Percentiles rank a stretch among this genome's conserved stretches.
Conservation (phyloP, 2,329 filamentous ascomycete genomes). For the Exophiala sideris region DNA sequence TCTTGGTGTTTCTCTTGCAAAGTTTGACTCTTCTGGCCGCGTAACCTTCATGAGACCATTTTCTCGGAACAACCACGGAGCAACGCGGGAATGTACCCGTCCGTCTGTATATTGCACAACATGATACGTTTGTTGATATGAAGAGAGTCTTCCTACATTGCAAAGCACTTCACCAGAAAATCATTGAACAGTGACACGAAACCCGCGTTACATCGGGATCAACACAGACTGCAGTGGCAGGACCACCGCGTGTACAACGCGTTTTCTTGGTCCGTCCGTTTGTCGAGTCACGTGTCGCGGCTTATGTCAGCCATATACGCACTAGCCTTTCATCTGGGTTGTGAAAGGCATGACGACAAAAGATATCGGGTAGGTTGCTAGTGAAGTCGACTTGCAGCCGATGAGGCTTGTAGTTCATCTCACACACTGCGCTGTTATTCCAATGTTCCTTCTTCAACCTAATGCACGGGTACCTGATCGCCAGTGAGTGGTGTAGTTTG, state of each 20-base stretch:
- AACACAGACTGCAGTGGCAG: not conserved
- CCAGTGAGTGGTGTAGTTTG: no score
- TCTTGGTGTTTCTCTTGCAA: constrained; percentile 1
- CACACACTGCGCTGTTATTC: no score
- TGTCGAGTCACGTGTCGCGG: constrained; percentile 11
- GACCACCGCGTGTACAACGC: not conserved
- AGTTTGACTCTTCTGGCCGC: not conserved
- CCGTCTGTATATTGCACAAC: constrained; percentile 17
- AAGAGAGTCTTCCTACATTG: not conserved
- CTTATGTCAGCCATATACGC: constrained; percentile 20
- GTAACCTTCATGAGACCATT: constrained; percentile 7
- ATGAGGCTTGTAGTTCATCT: no score
- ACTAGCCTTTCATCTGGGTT: not conserved
- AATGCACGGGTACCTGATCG: no score
- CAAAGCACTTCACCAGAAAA: not conserved
- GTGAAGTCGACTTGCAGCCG: no score
- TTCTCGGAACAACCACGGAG: constrained; percentile 15
- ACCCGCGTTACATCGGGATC: not conserved
- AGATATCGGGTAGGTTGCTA: not conserved
- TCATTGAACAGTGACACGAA: not conserved
- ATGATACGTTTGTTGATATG: constrained; percentile 19
- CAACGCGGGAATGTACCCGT: constrained; percentile 12
- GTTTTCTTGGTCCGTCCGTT: not conserved
- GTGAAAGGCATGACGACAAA: not conserved
- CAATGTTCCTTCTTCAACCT: no score